Conservation (phyloP, 2,329 filamentous ascomycete species). For the Sclerotiophoma versabilis region DNA sequence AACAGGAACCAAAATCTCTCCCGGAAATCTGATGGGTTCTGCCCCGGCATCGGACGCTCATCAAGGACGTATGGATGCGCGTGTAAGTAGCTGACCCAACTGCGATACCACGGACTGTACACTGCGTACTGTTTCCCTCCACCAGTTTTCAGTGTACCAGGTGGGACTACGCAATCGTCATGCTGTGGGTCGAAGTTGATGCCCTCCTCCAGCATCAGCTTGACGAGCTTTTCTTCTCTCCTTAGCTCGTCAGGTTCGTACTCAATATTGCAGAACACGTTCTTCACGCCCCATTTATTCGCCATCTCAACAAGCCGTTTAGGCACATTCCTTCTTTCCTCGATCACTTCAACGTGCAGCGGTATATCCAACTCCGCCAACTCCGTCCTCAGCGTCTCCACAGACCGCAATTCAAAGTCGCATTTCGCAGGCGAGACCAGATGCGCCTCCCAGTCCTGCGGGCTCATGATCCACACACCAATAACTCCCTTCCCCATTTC, state of each 20-base stretch:
- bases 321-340: slow-evolving; percentile 69
- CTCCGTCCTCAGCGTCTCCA: slow-evolving; percentile 70
- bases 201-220: slow-evolving; percentile 65
- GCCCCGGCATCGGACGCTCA: slow-evolving; percentile 63
- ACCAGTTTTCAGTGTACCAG: slow-evolving; percentile 71
- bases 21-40: slow-evolving; percentile 61
- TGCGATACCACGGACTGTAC: slow-evolving; percentile 80
- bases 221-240: slow-evolving; percentile 73
- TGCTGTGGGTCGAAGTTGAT: slow-evolving; percentile 76
- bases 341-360: slow-evolving; percentile 75
- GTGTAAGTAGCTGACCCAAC: slow-evolving; percentile 78
- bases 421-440: slow-evolving; percentile 74
- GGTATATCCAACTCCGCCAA: slow-evolving; percentile 77
- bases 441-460: slow-evolving; percentile 85
- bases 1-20: slow-evolving; percentile 56
- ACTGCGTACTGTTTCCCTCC: slow-evolving; percentile 82
- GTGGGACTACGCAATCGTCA: slow-evolving; percentile 83
- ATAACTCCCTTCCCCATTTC: slow-evolving; percentile 75
- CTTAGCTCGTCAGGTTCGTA: slow-evolving; percentile 92
- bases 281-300: slow-evolving; percentile 73
- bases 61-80: slow-evolving; percentile 72
- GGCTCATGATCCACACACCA: slow-evolving; percentile 79
- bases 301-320: slow-evolving; percentile 69
- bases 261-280: slow-evolving; percentile 84
- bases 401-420: slow-evolving; percentile 79